Conservation (phyloP, 2,329 filamentous ascomycete genomes). For the Aspergillus chevalieri region DNA sequence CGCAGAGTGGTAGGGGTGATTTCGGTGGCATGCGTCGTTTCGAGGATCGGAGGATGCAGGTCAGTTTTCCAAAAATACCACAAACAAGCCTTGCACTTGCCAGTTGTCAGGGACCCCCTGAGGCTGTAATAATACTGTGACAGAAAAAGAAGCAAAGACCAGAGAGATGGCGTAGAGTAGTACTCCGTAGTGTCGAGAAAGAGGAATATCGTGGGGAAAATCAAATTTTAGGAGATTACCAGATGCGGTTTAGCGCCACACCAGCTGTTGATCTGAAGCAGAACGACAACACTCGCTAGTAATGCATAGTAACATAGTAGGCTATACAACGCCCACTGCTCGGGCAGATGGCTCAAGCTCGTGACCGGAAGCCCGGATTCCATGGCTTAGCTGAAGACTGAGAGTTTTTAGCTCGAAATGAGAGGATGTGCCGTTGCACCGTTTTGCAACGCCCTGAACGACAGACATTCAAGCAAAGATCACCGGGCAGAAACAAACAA, state of each 20-base stretch:
- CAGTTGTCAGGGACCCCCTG: neutral
- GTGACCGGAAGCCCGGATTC: too few species aligned
- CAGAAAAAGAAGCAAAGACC: conserved; percentile 1
- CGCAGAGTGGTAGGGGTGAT: conserved; percentile 59
- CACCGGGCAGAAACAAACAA: too few species aligned
- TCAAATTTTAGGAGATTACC: conserved; percentile 3
- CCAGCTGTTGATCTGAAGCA: neutral
- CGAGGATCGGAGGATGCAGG: neutral
- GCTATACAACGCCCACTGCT: too few species aligned
- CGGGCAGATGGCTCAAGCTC: too few species aligned
- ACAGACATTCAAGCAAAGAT: too few species aligned
- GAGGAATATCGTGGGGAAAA: conserved; percentile 8
- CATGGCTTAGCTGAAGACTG: too few species aligned
- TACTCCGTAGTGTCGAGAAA: neutral
- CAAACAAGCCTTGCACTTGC: neutral
- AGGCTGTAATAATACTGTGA: neutral
- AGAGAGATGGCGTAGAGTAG: neutral
- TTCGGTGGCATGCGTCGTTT: conserved; percentile 41
- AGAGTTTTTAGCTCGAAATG: too few species aligned
- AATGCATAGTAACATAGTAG: too few species aligned
- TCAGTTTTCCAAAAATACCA: neutral
- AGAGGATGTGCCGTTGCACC: too few species aligned
- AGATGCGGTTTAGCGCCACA: conserved; percentile 1
- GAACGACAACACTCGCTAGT: neutral
- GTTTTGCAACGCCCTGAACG: too few species aligned